Evolutionary conservation across 441 rosid species (phyloP), one percentile per base, ranked within the genome.

Genomic region (Pelargonium australe): DNA sequence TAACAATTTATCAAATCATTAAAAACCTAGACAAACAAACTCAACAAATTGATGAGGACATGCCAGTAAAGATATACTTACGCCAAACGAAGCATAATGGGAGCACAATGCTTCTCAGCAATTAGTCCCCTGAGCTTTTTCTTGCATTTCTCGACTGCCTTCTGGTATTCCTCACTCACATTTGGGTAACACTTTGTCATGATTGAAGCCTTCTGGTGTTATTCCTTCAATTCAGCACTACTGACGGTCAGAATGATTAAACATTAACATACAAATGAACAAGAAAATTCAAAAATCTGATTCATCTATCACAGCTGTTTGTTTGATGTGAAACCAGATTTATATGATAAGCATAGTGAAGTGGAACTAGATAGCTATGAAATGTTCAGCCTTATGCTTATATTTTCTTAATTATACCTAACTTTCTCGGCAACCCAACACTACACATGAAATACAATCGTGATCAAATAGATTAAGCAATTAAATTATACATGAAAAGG

Each of bases 51-150:
- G 20, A 19, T 25, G 17, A 17, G 43, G 1, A 34, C 23, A 13
- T 12, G 34, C 4, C 28, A 49, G 14, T 55, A 16, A 14, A 5
- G 19, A 55, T 14, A 55, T 16, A 55, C 83, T 66, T 75, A 85
- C 84, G 87, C 89, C 66, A 85, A 76, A 55, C 86, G 86, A 5
- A 85, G 89, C 40, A 85, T 28, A 61, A 85, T 77, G 23, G 89
- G 87, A 66, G 89, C 87, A 68, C 89, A 85, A 10, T 85, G 80
- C 72, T 79, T 85, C 85, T 85, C 86, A 5, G 85, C 81, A 11
- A 85, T 82, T 11, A 76, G 86, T 10, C 87, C 87, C 20, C 85
- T 73, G 37, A 85, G 84, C 82, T 85, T 84, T 68, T 81, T 76
- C 80, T 73, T 84, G 68, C 86, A 82, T 74, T 76, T 80, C 65